Percentiles rank a stretch among this genome's conserved stretches.
Conservation (phyloP, 2,329 filamentous ascomycete genomes). For the Nectriaceae sp. region DNA sequence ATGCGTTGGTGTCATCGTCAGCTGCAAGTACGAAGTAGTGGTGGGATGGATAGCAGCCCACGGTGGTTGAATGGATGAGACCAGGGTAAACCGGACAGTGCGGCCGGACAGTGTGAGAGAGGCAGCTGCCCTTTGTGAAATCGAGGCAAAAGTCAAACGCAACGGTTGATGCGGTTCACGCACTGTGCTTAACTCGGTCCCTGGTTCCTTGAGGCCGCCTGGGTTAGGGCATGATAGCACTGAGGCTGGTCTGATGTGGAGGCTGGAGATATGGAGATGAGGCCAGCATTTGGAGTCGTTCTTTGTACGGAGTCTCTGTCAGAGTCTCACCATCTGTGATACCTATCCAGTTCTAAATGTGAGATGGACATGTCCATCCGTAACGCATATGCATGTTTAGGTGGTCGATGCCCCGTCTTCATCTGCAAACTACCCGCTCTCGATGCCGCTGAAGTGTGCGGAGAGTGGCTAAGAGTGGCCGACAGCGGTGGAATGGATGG, state of each 20-base stretch:
- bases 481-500: conserved; percentile 4
- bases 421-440: conserved; percentile 29
- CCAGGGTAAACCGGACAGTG: too few species aligned
- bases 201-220: conserved; percentile 1
- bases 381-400: background rate
- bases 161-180: background rate
- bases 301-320: too few species aligned
- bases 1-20: conserved; percentile 20
- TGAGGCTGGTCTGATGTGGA: conserved; percentile 7
- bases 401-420: conserved; percentile 12
- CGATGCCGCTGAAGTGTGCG: conserved; percentile 17
- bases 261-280: background rate
- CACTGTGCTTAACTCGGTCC: conserved; percentile 20
- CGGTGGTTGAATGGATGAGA: too few species aligned
- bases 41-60: conserved; percentile 21
- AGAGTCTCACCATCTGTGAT: too few species aligned
- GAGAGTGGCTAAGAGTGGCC: conserved; percentile 15
- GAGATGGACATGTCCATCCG: background rate
- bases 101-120: conserved; percentile 11
- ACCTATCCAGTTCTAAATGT: background rate
- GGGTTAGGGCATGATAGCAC: background rate
- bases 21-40: conserved; percentile 29
- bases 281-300: background rate
- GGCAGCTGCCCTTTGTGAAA: background rate
- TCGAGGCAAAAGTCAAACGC: background rate